Evolutionary conservation across 768 basidiomycete species (phyloP), one percentile per base, ranked within the genome.

Genomic region (Scleroderma citrinum): DNA sequence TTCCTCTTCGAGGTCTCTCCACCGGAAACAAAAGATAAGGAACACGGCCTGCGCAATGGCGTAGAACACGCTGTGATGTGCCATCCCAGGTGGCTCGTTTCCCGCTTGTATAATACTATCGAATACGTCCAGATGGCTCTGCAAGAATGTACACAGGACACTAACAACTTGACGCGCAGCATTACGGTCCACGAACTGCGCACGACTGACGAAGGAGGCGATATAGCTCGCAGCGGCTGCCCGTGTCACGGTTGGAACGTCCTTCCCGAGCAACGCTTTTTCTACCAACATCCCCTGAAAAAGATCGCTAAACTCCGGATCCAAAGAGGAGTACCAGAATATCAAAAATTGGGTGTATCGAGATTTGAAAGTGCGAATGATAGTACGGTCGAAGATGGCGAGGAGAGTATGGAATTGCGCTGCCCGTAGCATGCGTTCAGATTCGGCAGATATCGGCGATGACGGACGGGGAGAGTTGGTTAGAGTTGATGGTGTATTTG

Each of bases 341-440:
- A 98, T 60, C 52, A 99, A 79, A 70, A 99, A 99, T 59, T 98
- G 96, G 13, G 92, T 93, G 66, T 98, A 96, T 34, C 94, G 88
- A 0, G 93, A 96, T 60, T 94, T 93, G 73, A 96, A 96, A 2
- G 96, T 98, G 34, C 85, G 87, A 43, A 99, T 79, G 62, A 99
- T 92, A 32, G 85, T 85, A 35, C 91, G 82, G 64, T 96, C 92
- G 60, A 99, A 99, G 54, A 97, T 92, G 54, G 86, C 82, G 44
- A 99, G 81, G 17, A 99, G 83, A 24, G 86, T 79, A 57, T 88
- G 78, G 65, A 98, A 98, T 56, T 90, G 89, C 1, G 78, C 63
- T 6, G 76, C 76, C 21, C 73, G 77, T 29, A 71, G 59, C 4
- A 67, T 62, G 40, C 71, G 73, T 21, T 65, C 61, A 37, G 66